Percentiles rank a stretch among this genome's conserved stretches.
Conservation (phyloP, 108 stramenopile genomes). For the Parmales sp. region DNA sequence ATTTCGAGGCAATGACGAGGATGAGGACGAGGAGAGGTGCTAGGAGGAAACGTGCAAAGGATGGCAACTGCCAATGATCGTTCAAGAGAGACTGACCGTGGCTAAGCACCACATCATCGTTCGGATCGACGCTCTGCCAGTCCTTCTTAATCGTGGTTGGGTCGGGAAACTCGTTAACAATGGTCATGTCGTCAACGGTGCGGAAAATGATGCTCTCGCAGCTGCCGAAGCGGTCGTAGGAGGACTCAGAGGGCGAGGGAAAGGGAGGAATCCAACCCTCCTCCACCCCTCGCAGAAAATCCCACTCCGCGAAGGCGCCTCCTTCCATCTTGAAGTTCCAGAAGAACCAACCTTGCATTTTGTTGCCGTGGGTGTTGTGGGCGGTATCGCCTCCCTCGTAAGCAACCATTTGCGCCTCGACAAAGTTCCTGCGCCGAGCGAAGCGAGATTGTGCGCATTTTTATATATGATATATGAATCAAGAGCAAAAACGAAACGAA, state of each 20-base stretch:
- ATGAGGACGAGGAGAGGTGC: too few relatives aligned
- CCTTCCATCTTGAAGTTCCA: constrained; percentile 30
- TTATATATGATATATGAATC: too few relatives aligned
- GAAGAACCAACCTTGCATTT: constrained; percentile 49
- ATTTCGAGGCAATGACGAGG: too few relatives aligned
- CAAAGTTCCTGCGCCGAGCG: constrained; percentile 51
- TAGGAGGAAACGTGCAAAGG: too few relatives aligned
- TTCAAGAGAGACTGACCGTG: constrained; percentile 25
- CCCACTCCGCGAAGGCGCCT: constrained; percentile 58
- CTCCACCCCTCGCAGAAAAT: constrained; percentile 44
- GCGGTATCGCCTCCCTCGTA: constrained; percentile 36
- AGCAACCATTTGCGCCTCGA: constrained; percentile 55
- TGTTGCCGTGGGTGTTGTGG: constrained; percentile 11
- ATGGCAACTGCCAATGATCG: too few relatives aligned
- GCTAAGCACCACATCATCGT: constrained; percentile 49
- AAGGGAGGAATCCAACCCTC: constrained; percentile 59
- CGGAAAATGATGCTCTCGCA: constrained; percentile 38
- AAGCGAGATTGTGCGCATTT: too few relatives aligned
- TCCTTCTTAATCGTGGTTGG: background rate
- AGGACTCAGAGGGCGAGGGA: background rate
- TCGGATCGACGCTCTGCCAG: constrained; percentile 29
- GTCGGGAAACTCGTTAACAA: constrained; percentile 44
- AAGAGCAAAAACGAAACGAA: too few relatives aligned
- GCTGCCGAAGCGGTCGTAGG: constrained; percentile 33
- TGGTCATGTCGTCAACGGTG: constrained; percentile 29